These are phyloP conservation scores for Heritiera fomes DNA, from an alignment of 345 rosid genomes.

Conservation along the genomic window DNA sequence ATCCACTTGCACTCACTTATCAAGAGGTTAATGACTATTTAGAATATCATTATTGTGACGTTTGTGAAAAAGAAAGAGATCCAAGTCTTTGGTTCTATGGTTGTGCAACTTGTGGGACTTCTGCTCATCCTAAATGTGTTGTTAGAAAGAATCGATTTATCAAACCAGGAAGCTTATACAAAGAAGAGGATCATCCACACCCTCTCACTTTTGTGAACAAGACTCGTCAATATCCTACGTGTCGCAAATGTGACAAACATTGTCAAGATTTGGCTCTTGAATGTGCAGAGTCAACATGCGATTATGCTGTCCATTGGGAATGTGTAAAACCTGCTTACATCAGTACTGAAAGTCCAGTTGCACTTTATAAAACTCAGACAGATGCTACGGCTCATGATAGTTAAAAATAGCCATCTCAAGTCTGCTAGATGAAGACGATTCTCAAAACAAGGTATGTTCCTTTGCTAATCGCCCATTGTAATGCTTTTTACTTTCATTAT, in stretches of 20 bases:
- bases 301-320: neutral
- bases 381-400: neutral
- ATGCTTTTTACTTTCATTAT: neutral
- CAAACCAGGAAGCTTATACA: neutral
- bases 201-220: constrained; percentile 1
- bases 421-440: neutral
- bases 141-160: neutral
- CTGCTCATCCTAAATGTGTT: neutral
- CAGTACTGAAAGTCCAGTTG: neutral
- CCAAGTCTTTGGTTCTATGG: constrained; percentile 19
- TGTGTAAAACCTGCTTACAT: neutral
- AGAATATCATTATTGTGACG: constrained; percentile 18
- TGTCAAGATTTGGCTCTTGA: constrained; percentile 7
- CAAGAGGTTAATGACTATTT: neutral
- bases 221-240: neutral
- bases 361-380: neutral
- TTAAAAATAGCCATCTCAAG: neutral
- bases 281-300: constrained; percentile 7
- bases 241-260: neutral
- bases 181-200: neutral
- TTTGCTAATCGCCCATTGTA: neutral
- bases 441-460: neutral
- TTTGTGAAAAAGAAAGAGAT: constrained; percentile 25
- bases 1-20: constrained; percentile 22
- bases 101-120: neutral